phyloP scores from a whole-genome alignment of 495 filamentous ascomycete species.

The Cercophora sp. region DNA sequence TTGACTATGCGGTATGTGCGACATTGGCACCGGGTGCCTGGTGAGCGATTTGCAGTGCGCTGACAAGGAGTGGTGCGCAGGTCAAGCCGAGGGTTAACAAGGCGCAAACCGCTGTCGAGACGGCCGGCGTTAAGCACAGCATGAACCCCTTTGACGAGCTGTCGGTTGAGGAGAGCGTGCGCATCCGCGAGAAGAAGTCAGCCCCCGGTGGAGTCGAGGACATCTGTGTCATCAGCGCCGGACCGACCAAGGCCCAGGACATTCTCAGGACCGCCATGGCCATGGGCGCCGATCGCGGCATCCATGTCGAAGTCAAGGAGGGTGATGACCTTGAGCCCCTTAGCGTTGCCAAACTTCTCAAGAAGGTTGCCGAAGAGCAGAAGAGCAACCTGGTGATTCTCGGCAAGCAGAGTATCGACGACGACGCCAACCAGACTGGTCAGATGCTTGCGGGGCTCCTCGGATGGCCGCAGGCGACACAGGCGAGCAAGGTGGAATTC shows the following conservation, averaged over 20 bases:
- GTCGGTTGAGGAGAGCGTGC: constrained; percentile 91
- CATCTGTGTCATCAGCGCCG: constrained; percentile 85
- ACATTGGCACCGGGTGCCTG: neutral
- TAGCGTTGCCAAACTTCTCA: constrained; percentile 82
- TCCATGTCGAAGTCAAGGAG: constrained; percentile 74
- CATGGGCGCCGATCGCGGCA: constrained; percentile 90
- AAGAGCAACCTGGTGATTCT: constrained; percentile 86
- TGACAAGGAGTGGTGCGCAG: constrained; percentile 41
- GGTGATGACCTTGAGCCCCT: constrained; percentile 78
- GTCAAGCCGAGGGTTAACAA: constrained; percentile 98
- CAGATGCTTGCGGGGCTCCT: constrained; percentile 95
- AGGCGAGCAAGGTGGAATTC: constrained; percentile 78
- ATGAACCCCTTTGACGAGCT: constrained; percentile 99
- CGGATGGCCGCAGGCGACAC: constrained; percentile 90
- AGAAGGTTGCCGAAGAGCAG: constrained; percentile 71
- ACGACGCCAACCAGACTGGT: constrained; percentile 92
- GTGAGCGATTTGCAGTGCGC: neutral
- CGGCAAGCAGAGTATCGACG: constrained; percentile 97
- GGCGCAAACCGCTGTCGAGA: constrained; percentile 88
- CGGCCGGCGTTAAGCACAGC: constrained; percentile 85
- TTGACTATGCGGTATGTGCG: constrained; percentile 88
- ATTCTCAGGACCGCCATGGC: constrained; percentile 94
- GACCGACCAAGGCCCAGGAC: constrained; percentile 80
- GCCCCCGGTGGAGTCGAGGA: constrained; percentile 66
- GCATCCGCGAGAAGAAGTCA: constrained; percentile 75